phyloP scores from a whole-genome alignment of 192 early-diverging fungal species.

The Coemansia sp. region DNA sequence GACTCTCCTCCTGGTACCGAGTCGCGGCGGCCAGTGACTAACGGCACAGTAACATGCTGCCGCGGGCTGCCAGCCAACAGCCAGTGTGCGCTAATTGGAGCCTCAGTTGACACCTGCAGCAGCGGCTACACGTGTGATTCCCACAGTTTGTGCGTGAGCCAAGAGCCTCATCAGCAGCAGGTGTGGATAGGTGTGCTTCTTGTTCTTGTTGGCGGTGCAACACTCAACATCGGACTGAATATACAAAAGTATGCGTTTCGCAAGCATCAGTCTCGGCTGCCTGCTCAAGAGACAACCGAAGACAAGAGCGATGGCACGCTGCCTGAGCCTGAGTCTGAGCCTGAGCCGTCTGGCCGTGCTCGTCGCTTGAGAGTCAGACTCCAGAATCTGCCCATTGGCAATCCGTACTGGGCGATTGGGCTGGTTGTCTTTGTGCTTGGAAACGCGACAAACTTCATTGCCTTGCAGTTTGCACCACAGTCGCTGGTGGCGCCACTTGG shows the following conservation, averaged over 20 bases:
- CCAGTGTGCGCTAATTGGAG: constrained; percentile 54
- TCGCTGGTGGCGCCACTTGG: constrained; percentile 79
- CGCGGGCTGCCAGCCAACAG: constrained; percentile 44
- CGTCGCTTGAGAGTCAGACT: not conserved
- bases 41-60: constrained; percentile 55
- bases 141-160: constrained; percentile 31
- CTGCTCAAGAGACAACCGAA: not conserved
- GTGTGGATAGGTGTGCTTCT: constrained; percentile 78
- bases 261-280: constrained; percentile 51
- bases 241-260: constrained; percentile 77
- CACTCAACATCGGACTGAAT: constrained; percentile 77
- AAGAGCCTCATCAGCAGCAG: constrained; percentile 53
- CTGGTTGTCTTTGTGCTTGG: constrained; percentile 71
- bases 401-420: constrained; percentile 63
- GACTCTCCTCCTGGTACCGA: constrained; percentile 32
- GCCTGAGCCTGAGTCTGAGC: not conserved
- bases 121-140: constrained; percentile 36
- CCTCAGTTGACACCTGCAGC: constrained; percentile 56
- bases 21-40: constrained; percentile 19
- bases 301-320: not conserved
- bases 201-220: constrained; percentile 64
- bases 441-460: constrained; percentile 72
- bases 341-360: not conserved
- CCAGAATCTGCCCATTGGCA: constrained; percentile 30
- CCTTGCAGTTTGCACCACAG: constrained; percentile 80